These are phyloP conservation scores for Populus davidiana DNA, from an alignment of 345 rosid species.

Conservation along the genomic window DNA sequence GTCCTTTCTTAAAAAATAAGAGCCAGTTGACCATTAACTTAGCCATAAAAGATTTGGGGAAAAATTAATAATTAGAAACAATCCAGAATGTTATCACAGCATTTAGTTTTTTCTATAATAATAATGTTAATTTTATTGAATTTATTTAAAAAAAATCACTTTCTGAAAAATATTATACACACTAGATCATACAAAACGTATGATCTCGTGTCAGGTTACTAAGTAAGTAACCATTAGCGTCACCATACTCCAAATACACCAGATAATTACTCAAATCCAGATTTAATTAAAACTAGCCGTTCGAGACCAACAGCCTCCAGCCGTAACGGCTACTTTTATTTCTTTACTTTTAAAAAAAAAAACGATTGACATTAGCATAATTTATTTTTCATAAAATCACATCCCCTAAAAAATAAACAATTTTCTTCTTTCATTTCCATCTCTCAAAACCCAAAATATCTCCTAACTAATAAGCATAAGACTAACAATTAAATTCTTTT, in stretches of 20 bases:
- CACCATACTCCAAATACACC: background rate
- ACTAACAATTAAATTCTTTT: background rate
- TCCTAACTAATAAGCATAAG: background rate
- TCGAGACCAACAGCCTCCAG: background rate
- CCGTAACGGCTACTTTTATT: constrained; percentile 15
- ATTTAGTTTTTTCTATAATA: too few species aligned
- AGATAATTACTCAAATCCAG: background rate
- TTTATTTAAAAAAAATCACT: too few species aligned
- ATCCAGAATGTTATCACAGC: too few species aligned
- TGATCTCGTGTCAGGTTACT: background rate
- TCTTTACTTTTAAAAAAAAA: background rate
- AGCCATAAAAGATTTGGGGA: too few species aligned
- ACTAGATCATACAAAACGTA: too few species aligned
- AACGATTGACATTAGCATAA: background rate
- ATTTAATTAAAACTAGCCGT: constrained; percentile 1
- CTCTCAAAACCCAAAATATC: background rate
- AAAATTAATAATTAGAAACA: too few species aligned
- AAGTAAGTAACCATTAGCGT: too few species aligned
- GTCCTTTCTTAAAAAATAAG: too few species aligned
- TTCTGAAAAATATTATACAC: too few species aligned
- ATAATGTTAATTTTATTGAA: background rate
- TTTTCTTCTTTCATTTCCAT: background rate
- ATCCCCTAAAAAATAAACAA: background rate
- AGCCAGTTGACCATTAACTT: too few species aligned
- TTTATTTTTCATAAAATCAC: background rate